Evolutionary conservation across 129 eudicot genomes (phyloP).

Genomic region (Cynara cardunculus): DNA sequence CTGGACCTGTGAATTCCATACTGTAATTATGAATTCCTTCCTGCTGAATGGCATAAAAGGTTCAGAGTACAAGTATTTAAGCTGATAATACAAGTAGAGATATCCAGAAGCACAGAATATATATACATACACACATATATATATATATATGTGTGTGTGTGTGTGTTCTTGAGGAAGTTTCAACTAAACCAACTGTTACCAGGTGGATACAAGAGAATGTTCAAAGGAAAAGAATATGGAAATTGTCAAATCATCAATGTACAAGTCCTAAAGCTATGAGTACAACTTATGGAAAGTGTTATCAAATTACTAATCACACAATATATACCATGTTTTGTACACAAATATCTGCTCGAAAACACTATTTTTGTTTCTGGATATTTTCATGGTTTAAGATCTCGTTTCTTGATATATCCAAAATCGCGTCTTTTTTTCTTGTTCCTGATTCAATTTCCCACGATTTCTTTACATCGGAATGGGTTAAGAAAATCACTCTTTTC

Average conservation of each 20-base stretch:
- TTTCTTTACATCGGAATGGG: background rate
- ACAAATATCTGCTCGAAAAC: conserved; percentile 10
- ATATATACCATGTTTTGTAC: conserved; percentile 19
- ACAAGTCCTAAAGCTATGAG: conserved; percentile 14
- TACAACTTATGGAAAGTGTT: conserved; percentile 12
- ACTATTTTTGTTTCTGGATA: conserved; percentile 21
- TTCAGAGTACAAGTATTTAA: conserved; percentile 15
- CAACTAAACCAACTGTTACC: background rate
- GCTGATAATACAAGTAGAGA: background rate
- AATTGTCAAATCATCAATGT: conserved; percentile 18
- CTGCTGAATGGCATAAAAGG: background rate
- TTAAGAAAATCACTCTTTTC: background rate
- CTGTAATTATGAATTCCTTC: background rate
- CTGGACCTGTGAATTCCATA: background rate
- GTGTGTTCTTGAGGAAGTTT: background rate
- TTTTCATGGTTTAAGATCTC: conserved; percentile 10
- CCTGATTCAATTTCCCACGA: conserved; percentile 1
- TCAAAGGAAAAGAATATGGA: background rate
- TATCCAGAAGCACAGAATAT: background rate
- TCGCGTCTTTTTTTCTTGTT: conserved; percentile 13
- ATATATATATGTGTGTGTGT: too few species aligned
- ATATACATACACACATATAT: background rate
- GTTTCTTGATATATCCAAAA: conserved; percentile 9
- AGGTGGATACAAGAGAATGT: conserved; percentile 9
- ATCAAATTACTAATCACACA: conserved; percentile 18